Base-by-base conservation (phyloP, 2,329 filamentous ascomycete species). In the Pseudofabraea citricarpa region DNA sequence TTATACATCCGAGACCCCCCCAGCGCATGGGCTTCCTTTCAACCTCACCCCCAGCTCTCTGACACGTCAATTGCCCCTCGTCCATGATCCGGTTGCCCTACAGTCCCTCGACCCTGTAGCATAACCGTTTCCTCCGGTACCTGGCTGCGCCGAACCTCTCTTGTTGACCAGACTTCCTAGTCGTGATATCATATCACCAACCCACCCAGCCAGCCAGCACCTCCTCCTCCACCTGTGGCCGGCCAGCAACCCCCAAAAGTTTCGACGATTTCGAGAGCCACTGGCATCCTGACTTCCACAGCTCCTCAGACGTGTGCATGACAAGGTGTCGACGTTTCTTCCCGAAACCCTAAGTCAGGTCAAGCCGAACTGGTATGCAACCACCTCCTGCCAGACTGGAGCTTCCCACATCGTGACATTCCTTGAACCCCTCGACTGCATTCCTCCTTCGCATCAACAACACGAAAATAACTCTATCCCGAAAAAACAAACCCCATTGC, bases 11-110 rank as follows among this genome's bases (percentile, higher is more conserved):
- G 54, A 56, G 54, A 56, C 35, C 35, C 29, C 19, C 52, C 36
- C 42, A 47, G 50, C 54, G 54, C 55, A 53, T 53, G 49, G 54
- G 52, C 47, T 31, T 36, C 52, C 50, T 53, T 47, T 36, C 31
- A 44, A 41, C 47, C 40, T 32, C n/a, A n/a, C n/a, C 36, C 19
- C 44, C 43, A 48, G 46, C 41, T 45, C 37, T 46, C 49, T 55
- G 55, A 56, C 49, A 56, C 52, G 42, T 52, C 49, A 36, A 47
- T 43, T 47, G 41, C 42, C 20, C 33, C 44, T 41, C 44, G n/a
- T n/a, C n/a, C n/a, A n/a, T n/a, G n/a, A n/a, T n/a, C n/a, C n/a
- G n/a, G n/a, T n/a, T n/a, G 27, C 22, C 13, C 41, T 29, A 20
- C 36, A 41, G 45, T 45, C 41, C 39, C 31, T 21, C 16, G 32